Evolutionary conservation across 2,329 filamentous ascomycete genomes (phyloP), one percentile per base, ranked within the genome.

Genomic region (Fusarium austroafricanum): DNA sequence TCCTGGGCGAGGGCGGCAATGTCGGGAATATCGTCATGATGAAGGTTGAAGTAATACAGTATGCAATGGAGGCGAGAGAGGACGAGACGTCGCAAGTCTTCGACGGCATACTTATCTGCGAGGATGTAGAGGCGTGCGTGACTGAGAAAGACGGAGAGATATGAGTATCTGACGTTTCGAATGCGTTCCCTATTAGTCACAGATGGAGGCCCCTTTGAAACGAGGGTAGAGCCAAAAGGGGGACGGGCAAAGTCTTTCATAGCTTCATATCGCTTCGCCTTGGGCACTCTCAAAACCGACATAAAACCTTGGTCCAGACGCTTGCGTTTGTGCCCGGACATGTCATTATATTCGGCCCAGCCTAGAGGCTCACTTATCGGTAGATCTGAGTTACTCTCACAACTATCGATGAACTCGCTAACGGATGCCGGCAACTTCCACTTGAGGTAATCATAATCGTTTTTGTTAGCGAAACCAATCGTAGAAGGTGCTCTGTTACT

Each of bases 71-170:
- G 71, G 11, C 73, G 69, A 42, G 35, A 40, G 10, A 73, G 56
- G 11, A 65, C 50, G 10, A 73, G 42, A 2, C 17, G 40, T 38
- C 66, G 56, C 35, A 75, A 67, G 7, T 46, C 21, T 17, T 67
- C 40, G 26, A 75, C 43, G 18, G 38, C 63, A 53, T 72, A 75
- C 33, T 71, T 75, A 37, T 72, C 69, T n/a, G 72, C 73, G 33
- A 75, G 57, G 37, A 72, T 47, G 60, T 74, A 75, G 8, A 75
- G 65, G 6, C 62, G 62, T 7, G 62, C 62, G 49, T 75, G 72
- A 40, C 64, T 57, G 45, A 67, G 65, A 52, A 75, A 71, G 51
- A 72, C 56, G 26, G 55, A 51, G 5, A 35, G 33, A 46, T 63
- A 65, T 14, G 54, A 70, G 49, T 42, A 28, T n/a, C 33, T 28